Evolutionary conservation across 1,284 basidiomycete species (phyloP).

Genomic region (Pyrrhoderma lamaoense): DNA sequence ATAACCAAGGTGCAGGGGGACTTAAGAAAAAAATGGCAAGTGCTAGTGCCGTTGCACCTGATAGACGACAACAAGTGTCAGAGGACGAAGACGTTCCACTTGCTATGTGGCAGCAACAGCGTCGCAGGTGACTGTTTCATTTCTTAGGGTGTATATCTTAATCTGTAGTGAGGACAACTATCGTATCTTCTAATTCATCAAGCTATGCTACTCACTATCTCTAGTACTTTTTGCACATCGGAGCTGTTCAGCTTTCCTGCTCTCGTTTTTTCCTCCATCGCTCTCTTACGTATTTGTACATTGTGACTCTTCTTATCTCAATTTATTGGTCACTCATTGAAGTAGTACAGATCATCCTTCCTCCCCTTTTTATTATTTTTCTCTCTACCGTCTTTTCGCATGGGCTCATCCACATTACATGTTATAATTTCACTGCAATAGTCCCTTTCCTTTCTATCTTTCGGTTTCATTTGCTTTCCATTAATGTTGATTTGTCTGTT

Average conservation of each 20-base stretch:
- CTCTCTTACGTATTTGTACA: too few species aligned
- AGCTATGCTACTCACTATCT: too few species aligned
- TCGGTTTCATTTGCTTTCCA: neutral
- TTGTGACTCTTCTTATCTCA: too few species aligned
- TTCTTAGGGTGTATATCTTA: too few species aligned
- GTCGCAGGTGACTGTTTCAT: constrained; percentile 27
- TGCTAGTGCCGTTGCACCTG: constrained; percentile 47
- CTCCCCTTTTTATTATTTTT: constrained; percentile 1
- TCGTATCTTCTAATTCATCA: too few species aligned
- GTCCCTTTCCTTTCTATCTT: neutral
- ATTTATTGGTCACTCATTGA: too few species aligned
- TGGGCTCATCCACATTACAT: too few species aligned
- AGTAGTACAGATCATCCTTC: neutral
- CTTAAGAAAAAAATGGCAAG: constrained; percentile 57
- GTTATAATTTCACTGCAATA: too few species aligned
- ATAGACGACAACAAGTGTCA: constrained; percentile 35
- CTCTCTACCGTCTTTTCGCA: neutral
- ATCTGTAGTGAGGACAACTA: too few species aligned
- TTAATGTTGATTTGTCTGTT: neutral
- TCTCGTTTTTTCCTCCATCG: too few species aligned
- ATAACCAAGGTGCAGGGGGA: constrained; percentile 1
- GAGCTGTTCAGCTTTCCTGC: too few species aligned
- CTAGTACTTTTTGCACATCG: too few species aligned
- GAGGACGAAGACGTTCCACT: constrained; percentile 70
- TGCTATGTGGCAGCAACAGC: constrained; percentile 68